Evolutionary conservation across 2,329 filamentous ascomycete species (phyloP).

Genomic region (Aspergillus candidus): DNA sequence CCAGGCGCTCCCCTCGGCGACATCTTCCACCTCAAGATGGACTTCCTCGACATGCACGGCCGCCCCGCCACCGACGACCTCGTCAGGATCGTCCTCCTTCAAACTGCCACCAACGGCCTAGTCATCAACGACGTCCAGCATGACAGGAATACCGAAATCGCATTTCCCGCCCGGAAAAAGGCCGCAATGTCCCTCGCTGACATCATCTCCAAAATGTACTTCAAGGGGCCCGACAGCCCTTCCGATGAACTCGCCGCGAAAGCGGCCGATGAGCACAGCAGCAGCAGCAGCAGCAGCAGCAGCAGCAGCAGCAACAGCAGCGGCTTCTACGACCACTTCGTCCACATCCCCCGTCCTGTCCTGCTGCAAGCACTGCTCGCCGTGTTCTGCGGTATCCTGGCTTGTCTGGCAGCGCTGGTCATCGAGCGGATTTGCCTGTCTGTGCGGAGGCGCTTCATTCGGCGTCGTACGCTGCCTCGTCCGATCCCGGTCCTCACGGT

Average conservation of each 20-base stretch:
- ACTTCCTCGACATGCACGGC: conserved; percentile 21
- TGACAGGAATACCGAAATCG: conserved; percentile 6
- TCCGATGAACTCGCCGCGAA: too few species aligned
- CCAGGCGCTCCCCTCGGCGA: conserved; percentile 11
- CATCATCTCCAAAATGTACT: background rate
- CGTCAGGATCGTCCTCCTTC: conserved; percentile 25
- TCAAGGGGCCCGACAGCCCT: background rate
- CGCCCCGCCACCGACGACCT: conserved; percentile 21
- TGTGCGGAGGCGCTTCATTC: too few species aligned
- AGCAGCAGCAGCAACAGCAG: too few species aligned
- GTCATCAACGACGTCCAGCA: conserved; percentile 22
- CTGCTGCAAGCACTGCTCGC: too few species aligned
- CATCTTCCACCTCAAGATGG: conserved; percentile 19
- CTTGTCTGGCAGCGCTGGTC: conserved; percentile 30
- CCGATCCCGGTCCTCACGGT: conserved; percentile 32
- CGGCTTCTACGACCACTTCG: too few species aligned
- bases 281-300: too few species aligned
- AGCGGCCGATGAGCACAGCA: too few species aligned
- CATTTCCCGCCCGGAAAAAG: background rate
- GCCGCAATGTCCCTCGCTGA: too few species aligned
- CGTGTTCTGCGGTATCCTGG: too few species aligned
- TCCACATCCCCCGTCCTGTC: too few species aligned
- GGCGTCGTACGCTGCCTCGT: conserved; percentile 33
- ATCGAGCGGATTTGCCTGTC: too few species aligned
- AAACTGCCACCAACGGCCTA: conserved; percentile 18